Conservation (phyloP, 2,329 filamentous ascomycete species). For the Diaporthe longicolla region DNA sequence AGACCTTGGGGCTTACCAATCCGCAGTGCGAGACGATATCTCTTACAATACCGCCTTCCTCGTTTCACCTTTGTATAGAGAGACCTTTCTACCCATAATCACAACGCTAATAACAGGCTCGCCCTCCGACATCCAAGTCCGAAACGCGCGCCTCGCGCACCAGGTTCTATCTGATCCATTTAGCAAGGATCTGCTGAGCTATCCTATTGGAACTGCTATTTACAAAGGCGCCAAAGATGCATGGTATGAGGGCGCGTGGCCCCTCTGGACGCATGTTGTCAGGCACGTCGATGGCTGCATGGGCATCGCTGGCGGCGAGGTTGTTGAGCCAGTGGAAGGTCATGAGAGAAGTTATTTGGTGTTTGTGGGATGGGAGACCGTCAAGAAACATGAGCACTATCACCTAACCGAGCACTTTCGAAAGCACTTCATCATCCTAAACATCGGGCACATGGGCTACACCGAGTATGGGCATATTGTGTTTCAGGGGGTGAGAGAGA, state of each 20-base stretch:
- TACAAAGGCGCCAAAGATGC: constrained; percentile 47
- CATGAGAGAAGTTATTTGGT: constrained; percentile 50
- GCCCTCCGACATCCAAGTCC: constrained; percentile 38
- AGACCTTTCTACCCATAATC: constrained; percentile 15
- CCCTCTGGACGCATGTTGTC: constrained; percentile 46
- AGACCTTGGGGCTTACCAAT: background rate
- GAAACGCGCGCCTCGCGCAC: constrained; percentile 47
- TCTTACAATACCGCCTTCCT: constrained; percentile 1
- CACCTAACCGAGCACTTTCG: constrained; percentile 53
- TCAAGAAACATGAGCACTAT: constrained; percentile 52
- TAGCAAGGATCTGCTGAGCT: constrained; percentile 44
- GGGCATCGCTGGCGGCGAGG: constrained; percentile 51
- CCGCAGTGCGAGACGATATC: constrained; percentile 7
- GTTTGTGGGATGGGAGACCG: constrained; percentile 53
- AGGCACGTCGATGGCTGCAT: constrained; percentile 49
- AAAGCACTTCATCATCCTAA: constrained; percentile 48
- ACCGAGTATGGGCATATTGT: constrained; percentile 53
- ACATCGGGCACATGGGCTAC: constrained; percentile 49
- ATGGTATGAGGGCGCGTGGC: constrained; percentile 46
- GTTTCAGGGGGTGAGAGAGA: constrained; percentile 44
- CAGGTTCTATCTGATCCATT: constrained; percentile 46
- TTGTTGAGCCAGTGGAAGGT: constrained; percentile 51
- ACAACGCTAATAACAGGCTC: background rate
- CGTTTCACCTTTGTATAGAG: background rate
- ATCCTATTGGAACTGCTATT: constrained; percentile 51